Base-by-base conservation (phyloP, 257 asterid species). In the Scutellaria galericulata region DNA sequence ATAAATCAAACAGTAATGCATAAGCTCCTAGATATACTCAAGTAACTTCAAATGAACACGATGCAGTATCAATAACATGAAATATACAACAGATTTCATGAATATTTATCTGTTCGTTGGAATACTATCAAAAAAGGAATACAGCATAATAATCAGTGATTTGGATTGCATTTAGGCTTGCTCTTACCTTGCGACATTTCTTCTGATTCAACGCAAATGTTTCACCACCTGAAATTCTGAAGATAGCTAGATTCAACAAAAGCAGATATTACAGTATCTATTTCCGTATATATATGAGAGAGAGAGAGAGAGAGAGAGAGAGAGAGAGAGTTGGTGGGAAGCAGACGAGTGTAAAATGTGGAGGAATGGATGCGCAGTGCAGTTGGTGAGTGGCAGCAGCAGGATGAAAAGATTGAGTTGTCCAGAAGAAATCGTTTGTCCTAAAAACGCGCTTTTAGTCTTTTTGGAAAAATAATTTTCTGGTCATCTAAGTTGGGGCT, bases 181-280 rank as follows among this genome's bases (percentile, higher is more conserved):
- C 68, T 64, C 71, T 64, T 46, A 83, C 86, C 78, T 72, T 64
- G 76, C 53, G 86, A 73, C 86, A 83, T 82, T 73, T 66, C 54
- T 75, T 59, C 71, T 5, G 64, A 74, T 45, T 70, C 41, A 27
- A 61, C 24, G 15, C 9, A 65, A 63, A 74, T 6, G 46, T 13
- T 70, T 54, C 75, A 14, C 64, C 5, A 1, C 72, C 78, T 73
- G 81, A 54, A 57, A 68, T 56, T 52, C 60, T 9, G 37, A 45
- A 47, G 35, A 64, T 7, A 44, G 66, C 68, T 5, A 11, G 75
- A 80, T 56, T 72, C 40, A 50, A 18, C 15, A 7, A 18, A 9
- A 15, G 5, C 20, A 58, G 15, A 52, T 10, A 41, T 47, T 31
- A 1, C 37, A 31, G 45, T 54, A 24, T 47, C 9, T 7, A 46